phyloP scores from a whole-genome alignment of 2,329 filamentous ascomycete species.

The Fusarium denticulatum region DNA sequence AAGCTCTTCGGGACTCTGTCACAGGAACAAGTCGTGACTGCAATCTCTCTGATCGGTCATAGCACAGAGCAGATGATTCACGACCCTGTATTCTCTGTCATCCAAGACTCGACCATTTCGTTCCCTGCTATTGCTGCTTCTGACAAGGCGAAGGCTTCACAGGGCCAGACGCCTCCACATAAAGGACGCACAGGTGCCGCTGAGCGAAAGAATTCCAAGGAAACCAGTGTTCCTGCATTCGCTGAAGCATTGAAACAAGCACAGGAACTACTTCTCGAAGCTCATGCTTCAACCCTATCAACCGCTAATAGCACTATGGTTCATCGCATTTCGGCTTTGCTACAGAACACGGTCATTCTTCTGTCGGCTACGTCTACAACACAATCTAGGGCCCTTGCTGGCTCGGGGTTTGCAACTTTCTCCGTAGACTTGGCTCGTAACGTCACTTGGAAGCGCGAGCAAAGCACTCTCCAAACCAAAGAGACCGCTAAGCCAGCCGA shows the following conservation, averaged over 20 bases:
- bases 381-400: conserved; percentile 56
- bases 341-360: conserved; percentile 73
- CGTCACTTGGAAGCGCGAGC: conserved; percentile 73
- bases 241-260: conserved; percentile 70
- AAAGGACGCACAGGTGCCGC: conserved; percentile 41
- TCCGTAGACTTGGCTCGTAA: conserved; percentile 77
- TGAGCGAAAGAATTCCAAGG: conserved; percentile 46
- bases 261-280: conserved; percentile 71
- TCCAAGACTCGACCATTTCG: conserved; percentile 92
- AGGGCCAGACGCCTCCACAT: conserved; percentile 51
- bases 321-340: conserved; percentile 69
- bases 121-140: conserved; percentile 73
- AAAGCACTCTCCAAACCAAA: conserved; percentile 61
- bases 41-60: conserved; percentile 73
- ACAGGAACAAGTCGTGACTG: conserved; percentile 69
- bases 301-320: conserved; percentile 68
- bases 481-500: conserved; percentile 17
- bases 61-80: conserved; percentile 77
- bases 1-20: conserved; percentile 53
- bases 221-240: conserved; percentile 54
- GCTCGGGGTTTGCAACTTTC: conserved; percentile 68
- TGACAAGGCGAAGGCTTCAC: conserved; percentile 52
- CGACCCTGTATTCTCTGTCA: conserved; percentile 86
- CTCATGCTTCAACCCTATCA: conserved; percentile 66
- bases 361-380: conserved; percentile 68